These are phyloP conservation scores for Chlamydomonas sphaeroides DNA, from an alignment of 139 green algal species.

Conservation along the genomic window DNA sequence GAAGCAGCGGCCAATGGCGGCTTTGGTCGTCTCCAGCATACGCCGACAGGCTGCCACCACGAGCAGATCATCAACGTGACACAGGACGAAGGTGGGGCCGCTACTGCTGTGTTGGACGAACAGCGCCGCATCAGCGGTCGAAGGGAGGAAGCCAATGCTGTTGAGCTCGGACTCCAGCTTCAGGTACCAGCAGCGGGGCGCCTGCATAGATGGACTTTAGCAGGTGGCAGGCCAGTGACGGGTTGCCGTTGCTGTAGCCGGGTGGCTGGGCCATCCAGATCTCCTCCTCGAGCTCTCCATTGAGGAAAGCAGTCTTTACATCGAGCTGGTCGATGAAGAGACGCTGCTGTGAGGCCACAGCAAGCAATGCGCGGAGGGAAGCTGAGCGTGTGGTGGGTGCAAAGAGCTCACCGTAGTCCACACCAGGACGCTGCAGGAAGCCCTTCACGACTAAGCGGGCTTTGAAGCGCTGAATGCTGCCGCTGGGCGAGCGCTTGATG, in stretches of 20 bases:
- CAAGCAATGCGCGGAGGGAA: slow-evolving; percentile 42
- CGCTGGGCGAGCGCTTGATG: slow-evolving; percentile 44
- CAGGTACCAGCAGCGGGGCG: slow-evolving; percentile 47
- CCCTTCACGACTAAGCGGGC: slow-evolving; percentile 65
- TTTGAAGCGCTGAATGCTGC: slow-evolving; percentile 65
- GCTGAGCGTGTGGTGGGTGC: slow-evolving; percentile 21
- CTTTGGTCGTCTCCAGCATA: not conserved
- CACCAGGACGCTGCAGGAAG: slow-evolving; percentile 50
- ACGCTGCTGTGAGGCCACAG: slow-evolving; percentile 37
- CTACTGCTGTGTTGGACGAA: not conserved
- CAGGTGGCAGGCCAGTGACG: slow-evolving; percentile 14
- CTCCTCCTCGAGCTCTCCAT: slow-evolving; percentile 55
- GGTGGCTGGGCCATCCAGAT: slow-evolving; percentile 27
- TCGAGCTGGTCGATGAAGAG: slow-evolving; percentile 64
- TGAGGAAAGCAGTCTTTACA: slow-evolving; percentile 69
- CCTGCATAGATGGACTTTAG: slow-evolving; percentile 59
- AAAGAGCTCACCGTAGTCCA: slow-evolving; percentile 57
- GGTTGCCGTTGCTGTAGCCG: not conserved
- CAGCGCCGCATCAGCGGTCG: slow-evolving; percentile 41
- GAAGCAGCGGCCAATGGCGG: not conserved
- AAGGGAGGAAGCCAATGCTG: slow-evolving; percentile 35
- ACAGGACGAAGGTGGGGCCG: slow-evolving; percentile 10
- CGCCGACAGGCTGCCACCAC: not conserved
- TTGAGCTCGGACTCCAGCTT: slow-evolving; percentile 36
- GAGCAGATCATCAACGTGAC: slow-evolving; percentile 43